phyloP scores from a whole-genome alignment of 2,329 filamentous ascomycete genomes.

The Penicillium crustosum region DNA sequence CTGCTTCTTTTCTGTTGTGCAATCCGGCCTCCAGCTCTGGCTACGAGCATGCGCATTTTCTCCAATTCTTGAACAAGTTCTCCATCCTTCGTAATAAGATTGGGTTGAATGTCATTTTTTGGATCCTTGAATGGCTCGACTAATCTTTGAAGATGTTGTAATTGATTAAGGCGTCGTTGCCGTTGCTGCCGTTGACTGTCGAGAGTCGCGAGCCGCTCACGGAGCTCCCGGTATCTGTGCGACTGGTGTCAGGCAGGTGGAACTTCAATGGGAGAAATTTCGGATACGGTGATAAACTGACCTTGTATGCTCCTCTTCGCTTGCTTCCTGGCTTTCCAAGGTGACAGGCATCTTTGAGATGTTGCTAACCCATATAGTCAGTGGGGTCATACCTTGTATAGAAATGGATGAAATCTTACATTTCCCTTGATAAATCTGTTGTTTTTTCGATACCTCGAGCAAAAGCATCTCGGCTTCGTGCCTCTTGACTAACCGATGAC shows the following conservation, averaged over 20 bases:
- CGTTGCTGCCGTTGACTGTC: conserved; percentile 47
- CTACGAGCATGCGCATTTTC: conserved; percentile 50
- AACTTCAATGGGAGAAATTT: conserved; percentile 18
- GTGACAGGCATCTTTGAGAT: conserved; percentile 42
- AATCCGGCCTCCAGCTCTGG: conserved; percentile 43
- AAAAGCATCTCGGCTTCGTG: conserved; percentile 24
- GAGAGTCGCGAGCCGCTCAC: conserved; percentile 48
- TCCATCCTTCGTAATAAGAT: conserved; percentile 54
- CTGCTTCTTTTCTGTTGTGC: conserved; percentile 28
- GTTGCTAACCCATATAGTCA: conserved; percentile 30
- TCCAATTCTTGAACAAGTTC: conserved; percentile 52
- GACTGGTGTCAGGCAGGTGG: conserved; percentile 25
- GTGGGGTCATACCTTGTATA: background rate
- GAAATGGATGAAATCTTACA: conserved; percentile 27
- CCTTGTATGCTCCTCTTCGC: conserved; percentile 36
- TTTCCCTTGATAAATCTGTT: conserved; percentile 40
- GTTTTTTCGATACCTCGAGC: conserved; percentile 38
- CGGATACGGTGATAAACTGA: conserved; percentile 18
- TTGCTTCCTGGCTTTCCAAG: conserved; percentile 33
- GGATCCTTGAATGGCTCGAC: conserved; percentile 53
- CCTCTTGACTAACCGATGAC: conserved; percentile 46
- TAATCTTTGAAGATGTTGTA: conserved; percentile 47
- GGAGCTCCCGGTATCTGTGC: conserved; percentile 43
- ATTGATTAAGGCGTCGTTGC: conserved; percentile 48
- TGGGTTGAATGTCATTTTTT: conserved; percentile 54